Percentiles rank a stretch among this genome's conserved stretches.
Evolutionary conservation across 306 rosid genomes (phyloP).

Genomic region (Erythrophleum fordii): DNA sequence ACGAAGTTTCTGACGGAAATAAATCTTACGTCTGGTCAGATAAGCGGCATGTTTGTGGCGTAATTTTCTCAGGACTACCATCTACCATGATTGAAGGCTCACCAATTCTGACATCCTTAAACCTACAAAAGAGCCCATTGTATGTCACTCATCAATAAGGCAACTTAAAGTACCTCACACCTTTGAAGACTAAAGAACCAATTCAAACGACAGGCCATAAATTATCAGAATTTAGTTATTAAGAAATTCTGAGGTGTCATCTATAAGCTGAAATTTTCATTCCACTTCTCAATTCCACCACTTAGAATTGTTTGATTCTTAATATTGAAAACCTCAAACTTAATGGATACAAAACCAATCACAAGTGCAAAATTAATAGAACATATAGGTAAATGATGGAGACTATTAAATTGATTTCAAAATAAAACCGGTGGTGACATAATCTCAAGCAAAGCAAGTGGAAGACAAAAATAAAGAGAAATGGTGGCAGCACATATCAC

Average conservation of each 20-base stretch:
- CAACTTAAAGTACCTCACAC: conserved; percentile 23
- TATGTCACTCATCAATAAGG: conserved; percentile 28
- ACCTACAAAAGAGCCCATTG: conserved; percentile 55
- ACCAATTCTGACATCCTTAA: conserved; percentile 65
- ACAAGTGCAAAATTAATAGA: background rate
- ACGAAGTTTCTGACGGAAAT: conserved; percentile 5
- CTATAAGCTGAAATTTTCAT: conserved; percentile 21
- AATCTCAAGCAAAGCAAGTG: too few relatives aligned
- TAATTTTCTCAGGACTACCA: conserved; percentile 50
- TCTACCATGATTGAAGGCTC: conserved; percentile 59
- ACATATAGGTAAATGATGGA: background rate
- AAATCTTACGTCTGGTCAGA: conserved; percentile 75
- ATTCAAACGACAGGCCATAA: conserved; percentile 1
- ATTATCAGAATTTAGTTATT: conserved; percentile 5
- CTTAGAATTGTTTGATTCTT: background rate
- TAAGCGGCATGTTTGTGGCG: conserved; percentile 82
- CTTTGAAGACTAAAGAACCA: conserved; percentile 14
- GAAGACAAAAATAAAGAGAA: too few relatives aligned
- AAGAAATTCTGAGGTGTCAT: background rate
- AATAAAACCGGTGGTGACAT: too few relatives aligned
- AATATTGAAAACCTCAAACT: background rate
- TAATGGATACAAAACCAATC: background rate
- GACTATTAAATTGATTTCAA: too few relatives aligned
- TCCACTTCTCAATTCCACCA: conserved; percentile 19
- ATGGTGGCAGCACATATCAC: too few relatives aligned